These are phyloP conservation scores for Dactylellina parvicollis DNA, from an alignment of 2,329 filamentous ascomycete genomes.

Conservation along the genomic window DNA sequence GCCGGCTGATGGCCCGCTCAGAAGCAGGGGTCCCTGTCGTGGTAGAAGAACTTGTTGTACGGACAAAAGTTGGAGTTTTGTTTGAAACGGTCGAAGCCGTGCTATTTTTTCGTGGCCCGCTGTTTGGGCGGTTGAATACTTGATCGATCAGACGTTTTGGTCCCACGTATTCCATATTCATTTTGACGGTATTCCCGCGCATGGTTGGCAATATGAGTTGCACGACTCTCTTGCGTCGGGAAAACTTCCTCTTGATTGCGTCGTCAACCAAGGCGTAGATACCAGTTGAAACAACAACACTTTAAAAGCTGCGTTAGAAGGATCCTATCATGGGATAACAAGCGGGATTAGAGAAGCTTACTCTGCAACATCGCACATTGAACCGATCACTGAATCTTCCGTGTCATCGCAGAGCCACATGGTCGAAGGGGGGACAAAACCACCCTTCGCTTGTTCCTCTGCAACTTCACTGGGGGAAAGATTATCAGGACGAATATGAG, in stretches of 20 bases:
- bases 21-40: slow-evolving; percentile 39
- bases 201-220: slow-evolving; percentile 67
- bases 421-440: slow-evolving; percentile 89
- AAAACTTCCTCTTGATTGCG: slow-evolving; percentile 75
- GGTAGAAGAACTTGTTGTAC: slow-evolving; percentile 29
- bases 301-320: slow-evolving; percentile 62
- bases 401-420: slow-evolving; percentile 85
- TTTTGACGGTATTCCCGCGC: slow-evolving; percentile 64
- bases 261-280: slow-evolving; percentile 89
- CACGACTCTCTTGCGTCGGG: slow-evolving; percentile 63
- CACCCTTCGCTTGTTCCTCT: slow-evolving; percentile 79
- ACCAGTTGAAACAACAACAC: slow-evolving; percentile 88
- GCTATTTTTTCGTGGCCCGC: slow-evolving; percentile 36
- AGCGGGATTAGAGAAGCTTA: slow-evolving; percentile 67
- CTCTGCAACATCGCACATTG: slow-evolving; percentile 84
- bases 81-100: background rate
- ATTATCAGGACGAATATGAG: slow-evolving; percentile 84
- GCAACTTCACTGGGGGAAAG: slow-evolving; percentile 75
- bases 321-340: slow-evolving; percentile 7
- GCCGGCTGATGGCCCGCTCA: slow-evolving; percentile 45
- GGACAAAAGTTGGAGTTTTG: slow-evolving; percentile 37
- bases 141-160: slow-evolving; percentile 72
- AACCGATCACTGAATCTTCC: slow-evolving; percentile 68
- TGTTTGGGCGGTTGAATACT: slow-evolving; percentile 67
- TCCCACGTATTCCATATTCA: slow-evolving; percentile 71